Evolutionary conservation across 306 rosid species (phyloP).

Genomic region (Sesbania bispinosa): DNA sequence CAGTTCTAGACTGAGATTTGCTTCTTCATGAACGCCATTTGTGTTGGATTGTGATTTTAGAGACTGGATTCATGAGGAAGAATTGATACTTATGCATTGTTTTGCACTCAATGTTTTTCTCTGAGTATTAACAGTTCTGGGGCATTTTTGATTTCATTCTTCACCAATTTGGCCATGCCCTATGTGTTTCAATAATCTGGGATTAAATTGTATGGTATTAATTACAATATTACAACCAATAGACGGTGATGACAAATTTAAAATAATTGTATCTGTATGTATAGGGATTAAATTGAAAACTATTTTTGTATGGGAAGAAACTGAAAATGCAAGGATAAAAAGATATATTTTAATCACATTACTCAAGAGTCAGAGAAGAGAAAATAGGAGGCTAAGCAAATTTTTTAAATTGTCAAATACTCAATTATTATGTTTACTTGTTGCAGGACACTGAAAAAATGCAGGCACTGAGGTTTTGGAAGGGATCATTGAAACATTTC

Average conservation of each 20-base stretch:
- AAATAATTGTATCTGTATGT: no score
- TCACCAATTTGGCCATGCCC: constrained; percentile 2
- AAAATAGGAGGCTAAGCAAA: background rate
- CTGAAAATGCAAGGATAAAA: no score
- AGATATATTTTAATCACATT: background rate
- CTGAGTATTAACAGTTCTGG: background rate
- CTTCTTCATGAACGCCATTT: constrained; percentile 25
- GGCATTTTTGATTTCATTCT: background rate
- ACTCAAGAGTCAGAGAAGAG: background rate
- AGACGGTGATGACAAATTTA: no score
- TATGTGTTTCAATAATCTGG: no score
- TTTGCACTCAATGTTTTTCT: background rate
- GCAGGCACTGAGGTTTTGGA: constrained; percentile 65
- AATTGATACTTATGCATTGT: constrained; percentile 14
- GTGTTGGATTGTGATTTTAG: constrained; percentile 13
- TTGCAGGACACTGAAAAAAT: constrained; percentile 58
- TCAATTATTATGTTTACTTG: background rate
- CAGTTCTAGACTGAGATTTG: constrained; percentile 23
- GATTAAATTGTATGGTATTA: no score
- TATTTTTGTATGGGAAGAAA: no score
- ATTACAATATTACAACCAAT: no score
- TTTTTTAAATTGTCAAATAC: background rate
- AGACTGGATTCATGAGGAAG: background rate
- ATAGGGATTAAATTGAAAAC: no score
- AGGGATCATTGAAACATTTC: constrained; percentile 67